Evolutionary conservation across 441 rosid species (phyloP).

Genomic region (Jatropha multifida): DNA sequence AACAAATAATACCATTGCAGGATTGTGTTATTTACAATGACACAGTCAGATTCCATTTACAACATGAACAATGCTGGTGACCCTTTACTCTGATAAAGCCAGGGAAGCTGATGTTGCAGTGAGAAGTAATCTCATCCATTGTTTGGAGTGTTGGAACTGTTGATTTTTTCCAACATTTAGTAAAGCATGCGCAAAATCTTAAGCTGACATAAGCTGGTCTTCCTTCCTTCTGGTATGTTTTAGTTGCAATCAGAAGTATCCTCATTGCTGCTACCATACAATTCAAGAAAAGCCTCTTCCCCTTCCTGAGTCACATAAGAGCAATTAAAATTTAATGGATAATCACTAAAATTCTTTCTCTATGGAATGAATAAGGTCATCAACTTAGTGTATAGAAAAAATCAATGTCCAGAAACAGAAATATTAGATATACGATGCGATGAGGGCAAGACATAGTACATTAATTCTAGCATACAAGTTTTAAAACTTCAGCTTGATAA

Average conservation of each 20-base stretch:
- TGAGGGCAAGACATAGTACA: neutral
- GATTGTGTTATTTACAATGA: neutral
- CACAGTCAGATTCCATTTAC: neutral
- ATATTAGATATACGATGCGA: neutral
- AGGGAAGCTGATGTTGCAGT: neutral
- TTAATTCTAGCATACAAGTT: neutral
- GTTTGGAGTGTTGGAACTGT: neutral
- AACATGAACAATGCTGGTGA: neutral
- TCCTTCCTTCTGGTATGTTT: neutral
- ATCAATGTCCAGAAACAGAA: neutral
- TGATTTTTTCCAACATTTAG: neutral
- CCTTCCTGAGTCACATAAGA: slow-evolving; percentile 30
- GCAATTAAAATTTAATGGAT: neutral
- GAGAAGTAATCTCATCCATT: neutral
- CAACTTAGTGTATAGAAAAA: neutral
- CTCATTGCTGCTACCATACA: slow-evolving; percentile 25
- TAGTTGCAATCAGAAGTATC: slow-evolving; percentile 9
- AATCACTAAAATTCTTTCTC: neutral
- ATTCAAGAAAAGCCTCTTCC: slow-evolving; percentile 33
- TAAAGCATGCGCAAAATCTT: neutral
- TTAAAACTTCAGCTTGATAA: neutral
- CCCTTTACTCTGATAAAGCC: neutral
- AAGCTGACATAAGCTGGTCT: neutral
- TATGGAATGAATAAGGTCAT: neutral
- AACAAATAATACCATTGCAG: neutral